These are phyloP conservation scores for Phialophora tarda DNA, from an alignment of 2,329 filamentous ascomycete species.

Conservation along the genomic window DNA sequence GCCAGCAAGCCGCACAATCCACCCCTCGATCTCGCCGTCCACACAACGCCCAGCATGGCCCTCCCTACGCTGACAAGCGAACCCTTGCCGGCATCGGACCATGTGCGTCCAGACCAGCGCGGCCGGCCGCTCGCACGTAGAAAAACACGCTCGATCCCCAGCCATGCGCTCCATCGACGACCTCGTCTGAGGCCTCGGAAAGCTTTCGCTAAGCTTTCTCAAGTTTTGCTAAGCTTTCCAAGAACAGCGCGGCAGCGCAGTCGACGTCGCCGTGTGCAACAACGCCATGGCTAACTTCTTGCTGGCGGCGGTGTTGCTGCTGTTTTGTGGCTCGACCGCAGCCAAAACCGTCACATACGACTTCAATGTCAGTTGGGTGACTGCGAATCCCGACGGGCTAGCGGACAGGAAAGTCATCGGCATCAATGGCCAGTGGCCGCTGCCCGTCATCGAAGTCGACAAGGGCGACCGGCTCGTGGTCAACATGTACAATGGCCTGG, in stretches of 20 bases:
- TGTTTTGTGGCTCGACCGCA: slow-evolving; percentile 18
- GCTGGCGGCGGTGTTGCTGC: background rate
- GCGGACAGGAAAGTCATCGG: slow-evolving; percentile 63
- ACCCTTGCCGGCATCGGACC: background rate
- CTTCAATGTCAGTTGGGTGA: slow-evolving; percentile 62
- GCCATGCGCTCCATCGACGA: background rate
- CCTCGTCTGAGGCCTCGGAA: background rate
- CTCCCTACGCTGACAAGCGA: background rate
- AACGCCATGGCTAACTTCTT: slow-evolving; percentile 21
- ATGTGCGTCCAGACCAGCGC: background rate
- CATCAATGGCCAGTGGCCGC: slow-evolving; percentile 76
- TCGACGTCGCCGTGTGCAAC: background rate
- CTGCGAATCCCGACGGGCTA: slow-evolving; percentile 62
- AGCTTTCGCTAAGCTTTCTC: background rate
- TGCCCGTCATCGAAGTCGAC: slow-evolving; percentile 73
- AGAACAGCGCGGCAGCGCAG: background rate
- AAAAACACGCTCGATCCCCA: background rate
- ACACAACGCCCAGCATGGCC: background rate
- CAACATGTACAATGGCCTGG: slow-evolving; percentile 70
- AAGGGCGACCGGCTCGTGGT: slow-evolving; percentile 74
- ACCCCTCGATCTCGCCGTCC: background rate
- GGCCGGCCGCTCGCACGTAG: background rate
- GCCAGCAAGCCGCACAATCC: background rate
- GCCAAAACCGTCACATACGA: slow-evolving; percentile 53
- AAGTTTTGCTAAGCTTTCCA: background rate